Evolutionary conservation across 1,284 basidiomycete species (phyloP).

Genomic region (Porodaedalea pini): DNA sequence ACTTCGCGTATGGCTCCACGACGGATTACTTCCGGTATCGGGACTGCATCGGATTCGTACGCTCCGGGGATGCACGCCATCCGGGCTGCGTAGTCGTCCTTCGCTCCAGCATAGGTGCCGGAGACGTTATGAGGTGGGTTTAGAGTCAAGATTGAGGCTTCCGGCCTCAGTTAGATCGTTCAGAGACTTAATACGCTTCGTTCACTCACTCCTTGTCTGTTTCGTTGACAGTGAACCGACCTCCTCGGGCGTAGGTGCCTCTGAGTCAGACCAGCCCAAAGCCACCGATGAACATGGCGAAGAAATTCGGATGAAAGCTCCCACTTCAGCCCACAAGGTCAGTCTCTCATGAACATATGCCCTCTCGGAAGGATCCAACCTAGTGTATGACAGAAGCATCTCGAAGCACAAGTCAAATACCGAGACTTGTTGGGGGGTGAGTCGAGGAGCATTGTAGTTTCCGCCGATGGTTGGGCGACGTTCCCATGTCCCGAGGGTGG

Average conservation of each 20-base stretch:
- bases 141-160: background rate
- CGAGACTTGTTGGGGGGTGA: slow-evolving; percentile 44
- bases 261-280: background rate
- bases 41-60: slow-evolving; percentile 73
- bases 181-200: too few species aligned
- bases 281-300: slow-evolving; percentile 5
- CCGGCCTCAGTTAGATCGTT: too few species aligned
- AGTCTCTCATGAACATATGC: background rate
- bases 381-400: background rate
- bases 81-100: slow-evolving; percentile 63
- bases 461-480: slow-evolving; percentile 51
- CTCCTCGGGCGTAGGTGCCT: background rate
- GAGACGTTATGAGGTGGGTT: slow-evolving; percentile 11
- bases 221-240: background rate
- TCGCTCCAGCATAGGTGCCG: slow-evolving; percentile 51
- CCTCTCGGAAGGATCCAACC: background rate
- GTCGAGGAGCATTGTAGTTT: slow-evolving; percentile 40
- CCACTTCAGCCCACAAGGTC: background rate
- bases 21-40: slow-evolving; percentile 54
- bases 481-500: slow-evolving; percentile 52
- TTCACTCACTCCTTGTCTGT: background rate
- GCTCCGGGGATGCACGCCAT: slow-evolving; percentile 49
- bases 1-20: slow-evolving; percentile 59
- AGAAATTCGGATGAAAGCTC: slow-evolving; percentile 13
- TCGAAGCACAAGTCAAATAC: slow-evolving; percentile 29